These are phyloP conservation scores for Leccinum griseonigrum DNA, from an alignment of 1,284 basidiomycete species.

Conservation along the genomic window DNA sequence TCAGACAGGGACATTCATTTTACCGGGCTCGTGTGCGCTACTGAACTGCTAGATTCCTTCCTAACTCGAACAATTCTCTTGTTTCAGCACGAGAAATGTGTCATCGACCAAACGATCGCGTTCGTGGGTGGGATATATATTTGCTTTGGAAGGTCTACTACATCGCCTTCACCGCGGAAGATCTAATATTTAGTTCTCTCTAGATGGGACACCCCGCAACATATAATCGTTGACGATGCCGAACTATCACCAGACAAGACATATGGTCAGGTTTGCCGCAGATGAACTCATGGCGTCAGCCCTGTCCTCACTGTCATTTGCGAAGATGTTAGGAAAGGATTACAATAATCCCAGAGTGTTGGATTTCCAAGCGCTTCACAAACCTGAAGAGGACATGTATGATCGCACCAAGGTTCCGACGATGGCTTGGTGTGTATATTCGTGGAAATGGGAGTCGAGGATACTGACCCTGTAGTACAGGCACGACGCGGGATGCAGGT, in stretches of 20 bases:
- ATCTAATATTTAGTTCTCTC: not conserved
- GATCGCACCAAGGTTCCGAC: constrained; percentile 86
- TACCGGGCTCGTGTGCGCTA: constrained; percentile 92
- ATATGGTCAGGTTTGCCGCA: constrained; percentile 74
- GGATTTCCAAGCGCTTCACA: constrained; percentile 88
- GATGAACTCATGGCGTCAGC: not conserved
- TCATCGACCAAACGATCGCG: constrained; percentile 95
- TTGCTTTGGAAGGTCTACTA: constrained; percentile 76
- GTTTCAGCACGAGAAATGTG: constrained; percentile 93
- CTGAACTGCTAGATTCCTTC: constrained; percentile 2
- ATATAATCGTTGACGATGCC: constrained; percentile 86
- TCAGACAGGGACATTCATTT: constrained; percentile 85
- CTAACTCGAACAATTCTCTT: not conserved
- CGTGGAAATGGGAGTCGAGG: not conserved
- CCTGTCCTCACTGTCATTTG: constrained; percentile 2
- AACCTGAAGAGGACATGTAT: constrained; percentile 94
- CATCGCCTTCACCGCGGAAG: not conserved
- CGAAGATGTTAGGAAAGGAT: constrained; percentile 67
- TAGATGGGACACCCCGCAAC: constrained; percentile 96
- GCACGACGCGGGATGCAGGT: constrained; percentile 96
- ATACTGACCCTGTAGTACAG: constrained; percentile 36
- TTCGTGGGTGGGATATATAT: constrained; percentile 98
- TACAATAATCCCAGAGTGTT: constrained; percentile 89
- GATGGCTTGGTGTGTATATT: constrained; percentile 86
- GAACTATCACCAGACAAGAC: constrained; percentile 55